Evolutionary conservation across 1,284 basidiomycete species (phyloP).

Genomic region (Melampsora occidentalis): DNA sequence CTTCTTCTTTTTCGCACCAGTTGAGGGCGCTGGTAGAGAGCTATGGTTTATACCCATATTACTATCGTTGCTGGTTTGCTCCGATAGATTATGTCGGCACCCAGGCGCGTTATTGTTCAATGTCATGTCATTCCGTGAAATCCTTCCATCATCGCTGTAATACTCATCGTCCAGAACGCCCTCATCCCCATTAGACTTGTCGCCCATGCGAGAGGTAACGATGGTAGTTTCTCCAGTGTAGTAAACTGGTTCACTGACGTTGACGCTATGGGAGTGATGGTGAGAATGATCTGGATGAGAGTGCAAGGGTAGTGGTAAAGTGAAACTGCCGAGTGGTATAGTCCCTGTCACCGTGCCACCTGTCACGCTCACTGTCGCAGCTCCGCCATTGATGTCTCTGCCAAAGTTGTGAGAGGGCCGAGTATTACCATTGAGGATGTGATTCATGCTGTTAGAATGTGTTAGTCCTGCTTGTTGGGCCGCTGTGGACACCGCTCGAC

Average conservation of each 20-base stretch:
- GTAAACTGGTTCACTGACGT: conserved; percentile 31
- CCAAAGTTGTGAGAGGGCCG: conserved; percentile 34
- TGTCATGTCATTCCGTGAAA: conserved; percentile 29
- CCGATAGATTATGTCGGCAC: conserved; percentile 25
- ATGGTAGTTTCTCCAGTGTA: conserved; percentile 45
- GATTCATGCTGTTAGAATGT: conserved; percentile 32
- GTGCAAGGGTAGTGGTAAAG: conserved; percentile 60
- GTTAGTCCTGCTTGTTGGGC: conserved; percentile 33
- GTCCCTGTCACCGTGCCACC: conserved; percentile 67
- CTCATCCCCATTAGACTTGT: conserved; percentile 52
- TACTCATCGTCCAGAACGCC: conserved; percentile 52
- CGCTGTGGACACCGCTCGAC: conserved; percentile 47
- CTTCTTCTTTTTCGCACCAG: conserved; percentile 40
- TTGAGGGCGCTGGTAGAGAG: conserved; percentile 16
- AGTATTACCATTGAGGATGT: conserved; percentile 34
- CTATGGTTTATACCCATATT: conserved; percentile 26
- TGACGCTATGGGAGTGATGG: conserved; percentile 60
- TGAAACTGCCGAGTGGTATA: conserved; percentile 60
- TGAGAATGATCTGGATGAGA: conserved; percentile 55
- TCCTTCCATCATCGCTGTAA: conserved; percentile 54
- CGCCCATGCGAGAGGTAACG: conserved; percentile 40
- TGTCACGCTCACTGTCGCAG: conserved; percentile 50
- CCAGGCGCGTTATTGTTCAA: conserved; percentile 10
- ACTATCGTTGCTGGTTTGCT: conserved; percentile 34
- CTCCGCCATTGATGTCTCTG: conserved; percentile 31